Evolutionary conservation across 2,329 filamentous ascomycete genomes (phyloP).

Genomic region (Trichoderma atroviride): DNA sequence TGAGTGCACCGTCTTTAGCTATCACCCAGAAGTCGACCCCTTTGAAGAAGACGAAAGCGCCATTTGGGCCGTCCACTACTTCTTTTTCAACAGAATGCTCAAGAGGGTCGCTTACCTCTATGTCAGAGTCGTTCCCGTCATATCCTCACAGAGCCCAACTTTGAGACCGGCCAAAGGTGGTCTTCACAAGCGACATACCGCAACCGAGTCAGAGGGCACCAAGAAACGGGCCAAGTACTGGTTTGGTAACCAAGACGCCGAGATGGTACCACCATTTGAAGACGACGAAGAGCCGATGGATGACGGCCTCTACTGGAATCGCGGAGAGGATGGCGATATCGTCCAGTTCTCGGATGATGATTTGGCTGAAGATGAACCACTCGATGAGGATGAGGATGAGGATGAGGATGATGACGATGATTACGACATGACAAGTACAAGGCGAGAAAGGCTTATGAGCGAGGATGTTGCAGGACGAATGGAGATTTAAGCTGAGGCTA

Average conservation of each 20-base stretch:
- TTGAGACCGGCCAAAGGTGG: slow-evolving; percentile 41
- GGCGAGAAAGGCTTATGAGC: slow-evolving; percentile 58
- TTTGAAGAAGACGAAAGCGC: slow-evolving; percentile 91
- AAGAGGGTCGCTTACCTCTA: slow-evolving; percentile 96
- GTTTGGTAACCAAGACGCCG: slow-evolving; percentile 70
- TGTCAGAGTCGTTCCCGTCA: slow-evolving; percentile 81
- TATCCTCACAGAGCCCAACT: slow-evolving; percentile 63
- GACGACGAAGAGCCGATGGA: slow-evolving; percentile 53
- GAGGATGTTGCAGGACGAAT: slow-evolving; percentile 65
- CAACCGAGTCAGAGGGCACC: slow-evolving; percentile 42
- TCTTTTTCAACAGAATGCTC: slow-evolving; percentile 92
- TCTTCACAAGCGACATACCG: slow-evolving; percentile 35
- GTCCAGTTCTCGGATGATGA: slow-evolving; percentile 57
- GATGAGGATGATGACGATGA: slow-evolving; percentile 42
- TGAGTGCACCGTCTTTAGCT: slow-evolving; percentile 87
- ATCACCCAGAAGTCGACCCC: slow-evolving; percentile 84
- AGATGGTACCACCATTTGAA: slow-evolving; percentile 49
- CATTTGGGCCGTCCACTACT: slow-evolving; percentile 95
- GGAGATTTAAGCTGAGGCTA: slow-evolving; percentile 54
- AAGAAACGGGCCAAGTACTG: slow-evolving; percentile 83
- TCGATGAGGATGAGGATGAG: slow-evolving; percentile 45
- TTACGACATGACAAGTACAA: slow-evolving; percentile 30
- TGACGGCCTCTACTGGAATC: slow-evolving; percentile 59
- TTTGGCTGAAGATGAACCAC: slow-evolving; percentile 42
- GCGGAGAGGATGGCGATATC: slow-evolving; percentile 60